phyloP scores from a whole-genome alignment of 2,329 filamentous ascomycete genomes.

The Mycocentrospora acerina region DNA sequence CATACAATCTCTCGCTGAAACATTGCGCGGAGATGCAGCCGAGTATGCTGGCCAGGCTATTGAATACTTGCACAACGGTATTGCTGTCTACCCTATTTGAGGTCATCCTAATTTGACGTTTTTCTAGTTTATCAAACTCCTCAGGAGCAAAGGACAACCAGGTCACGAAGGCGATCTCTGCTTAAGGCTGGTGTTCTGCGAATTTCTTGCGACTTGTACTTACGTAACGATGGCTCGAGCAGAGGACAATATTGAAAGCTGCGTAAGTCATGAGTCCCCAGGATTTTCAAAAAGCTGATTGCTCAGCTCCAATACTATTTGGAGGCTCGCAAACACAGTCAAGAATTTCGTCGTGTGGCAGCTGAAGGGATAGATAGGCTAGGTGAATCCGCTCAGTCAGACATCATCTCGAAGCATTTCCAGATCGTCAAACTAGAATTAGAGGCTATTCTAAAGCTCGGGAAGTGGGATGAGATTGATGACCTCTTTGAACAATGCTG shows the following conservation, averaged over 20 bases:
- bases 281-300: conserved; percentile 28
- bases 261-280: conserved; percentile 37
- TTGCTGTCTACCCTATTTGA: neutral
- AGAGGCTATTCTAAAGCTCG: conserved; percentile 68
- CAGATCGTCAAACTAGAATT: conserved; percentile 75
- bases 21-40: conserved; percentile 61
- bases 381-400: conserved; percentile 49
- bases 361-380: conserved; percentile 42
- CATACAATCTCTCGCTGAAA: conserved; percentile 75
- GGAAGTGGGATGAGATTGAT: conserved; percentile 66
- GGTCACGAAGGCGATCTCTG: conserved; percentile 49
- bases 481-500: conserved; percentile 56
- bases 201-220: conserved; percentile 62
- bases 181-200: conserved; percentile 66
- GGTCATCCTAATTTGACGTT: conserved; percentile 3
- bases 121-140: conserved; percentile 45
- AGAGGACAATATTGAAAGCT: conserved; percentile 42
- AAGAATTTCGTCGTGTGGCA: conserved; percentile 56
- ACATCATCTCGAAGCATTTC: conserved; percentile 64
- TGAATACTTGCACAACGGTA: conserved; percentile 49
- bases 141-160: conserved; percentile 27
- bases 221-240: conserved; percentile 52
- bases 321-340: conserved; percentile 60
- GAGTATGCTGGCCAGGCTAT: conserved; percentile 56
- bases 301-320: conserved; percentile 63